Evolutionary conservation across 306 rosid genomes (phyloP), one percentile per base, ranked within the genome.

Genomic region (Senna tora): DNA sequence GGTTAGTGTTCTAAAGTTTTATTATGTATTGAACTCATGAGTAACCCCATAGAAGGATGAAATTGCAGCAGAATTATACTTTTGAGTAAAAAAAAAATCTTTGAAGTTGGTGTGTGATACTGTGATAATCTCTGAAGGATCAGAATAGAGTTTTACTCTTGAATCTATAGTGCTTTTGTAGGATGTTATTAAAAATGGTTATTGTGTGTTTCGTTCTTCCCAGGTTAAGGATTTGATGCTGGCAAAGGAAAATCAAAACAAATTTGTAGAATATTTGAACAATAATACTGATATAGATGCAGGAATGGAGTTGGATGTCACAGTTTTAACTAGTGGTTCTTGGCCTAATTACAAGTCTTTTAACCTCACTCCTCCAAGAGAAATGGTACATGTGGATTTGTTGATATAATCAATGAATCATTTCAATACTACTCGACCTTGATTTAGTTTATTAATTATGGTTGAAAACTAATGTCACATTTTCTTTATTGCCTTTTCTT

Each of bases 301-400:
- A 6, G 96, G 96, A 66, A 83, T 92, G 59, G 96, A 89, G 74
- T 83, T 92, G 75, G 81, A 94, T 3, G 98, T 89, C 50, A 89
- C 94, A 21, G 96, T 92, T 65, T 82, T 92, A 73, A 92, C 98
- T 28, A 87, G 92, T 39, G 92, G 94, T 12, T 89, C 84, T 75
- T 92, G 98, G 98, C 98, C 98, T 69, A 92, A 94, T 75, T 89
- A 89, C 78, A 89, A 92, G 76, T 92, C 96, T 15, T 92, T 85
- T 74, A 92, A 89, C 70, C 87, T 92, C 67, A 92, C 84, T 70
- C 94, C 89, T 80, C 98, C 98, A 4, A 87, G 81, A 25, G 98
- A 92, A 76, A 92, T 92, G 96, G 98, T 89, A 88, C 50, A 20
- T 58, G 13, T 59, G 38, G 72, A 21, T 72, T 70, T 71, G 13